Evolutionary conservation across 1,284 basidiomycete genomes (phyloP).

Genomic region (Neotropicomus parvogracilis): DNA sequence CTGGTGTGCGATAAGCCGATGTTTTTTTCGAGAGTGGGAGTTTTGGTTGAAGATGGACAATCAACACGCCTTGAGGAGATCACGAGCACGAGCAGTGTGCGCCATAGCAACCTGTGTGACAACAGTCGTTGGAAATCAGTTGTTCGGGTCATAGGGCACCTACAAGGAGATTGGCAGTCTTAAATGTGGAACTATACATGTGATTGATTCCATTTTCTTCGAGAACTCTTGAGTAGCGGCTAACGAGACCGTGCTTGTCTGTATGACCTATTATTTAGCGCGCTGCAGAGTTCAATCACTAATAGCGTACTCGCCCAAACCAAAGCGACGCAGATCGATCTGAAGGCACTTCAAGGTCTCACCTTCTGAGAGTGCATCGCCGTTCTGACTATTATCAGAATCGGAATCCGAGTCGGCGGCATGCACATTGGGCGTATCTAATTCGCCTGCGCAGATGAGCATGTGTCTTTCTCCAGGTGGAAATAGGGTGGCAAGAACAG

Average conservation of each 20-base stretch:
- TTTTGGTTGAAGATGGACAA: slow-evolving; percentile 2
- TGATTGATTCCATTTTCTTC: slow-evolving; percentile 73
- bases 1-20: background rate
- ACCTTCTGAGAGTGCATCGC: slow-evolving; percentile 29
- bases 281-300: slow-evolving; percentile 1
- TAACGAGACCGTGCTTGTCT: slow-evolving; percentile 77
- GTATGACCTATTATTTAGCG: slow-evolving; percentile 5
- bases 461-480: slow-evolving; percentile 65
- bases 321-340: slow-evolving; percentile 66
- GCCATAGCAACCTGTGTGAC: slow-evolving; percentile 26
- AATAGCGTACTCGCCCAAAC: slow-evolving; percentile 48
- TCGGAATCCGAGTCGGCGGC: slow-evolving; percentile 29
- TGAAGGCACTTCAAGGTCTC: slow-evolving; percentile 60
- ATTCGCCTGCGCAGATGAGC: slow-evolving; percentile 66
- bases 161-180: slow-evolving; percentile 79
- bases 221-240: slow-evolving; percentile 68
- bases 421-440: slow-evolving; percentile 53
- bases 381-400: slow-evolving; percentile 35
- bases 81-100: slow-evolving; percentile 28
- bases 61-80: slow-evolving; percentile 33
- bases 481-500: slow-evolving; percentile 60
- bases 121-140: slow-evolving; percentile 5
- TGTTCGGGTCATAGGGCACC: slow-evolving; percentile 16
- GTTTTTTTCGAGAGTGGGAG: slow-evolving; percentile 1
- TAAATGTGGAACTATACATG: slow-evolving; percentile 81